Base-by-base conservation (phyloP, 352 stramenopile species). In the Blastocystis hominis region DNA sequence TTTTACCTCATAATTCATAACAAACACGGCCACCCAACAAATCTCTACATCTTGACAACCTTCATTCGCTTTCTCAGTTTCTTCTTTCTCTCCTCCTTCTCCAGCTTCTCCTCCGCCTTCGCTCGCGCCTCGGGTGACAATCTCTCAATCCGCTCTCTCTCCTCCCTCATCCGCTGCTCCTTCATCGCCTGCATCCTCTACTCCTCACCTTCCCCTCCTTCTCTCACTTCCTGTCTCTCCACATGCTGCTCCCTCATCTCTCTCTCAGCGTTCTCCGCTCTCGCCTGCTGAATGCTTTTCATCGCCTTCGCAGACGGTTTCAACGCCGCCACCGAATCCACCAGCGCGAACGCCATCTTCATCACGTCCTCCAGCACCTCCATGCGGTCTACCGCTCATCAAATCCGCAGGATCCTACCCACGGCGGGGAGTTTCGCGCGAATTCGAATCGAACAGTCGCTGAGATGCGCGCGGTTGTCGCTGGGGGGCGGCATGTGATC, bases 1-100 rank as follows among this genome's bases (percentile, higher is more conserved):
- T 70, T n/a, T 47, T n/a, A 36, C 7, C n/a, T 40, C 62, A 6
- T 20, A 13, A 6, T 20, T 4, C 62, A 70, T 70, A 4, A 13
- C 24, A 30, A 30, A 30, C 24, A 30, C 24, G 24, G 24, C 24
- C 24, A 30, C 24, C 24, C 24, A 30, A 30, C 36, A 78, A 69
- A 24, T 46, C 66, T 47, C 38, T 84, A 84, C 30, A 13, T 53
- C 55, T 61, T 84, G 20, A 84, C 50, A 44, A 84, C 10, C 40
- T 64, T 56, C 72, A 84, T 68, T 69, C 72, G 7, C 54, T 59
- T 81, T 20, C 44, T 64, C 72, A 81, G 64, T 53, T 62, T 63
- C 50, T 81, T 81, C 54, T 81, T 81, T 50, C 61, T 64, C 54
- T 81, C 72, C 36, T 81, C 72, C 30, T 68, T 81, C 72, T 81